A percentile compares a stretch with the other conserved stretches of the same genome.
Evolutionary conservation across 306 rosid genomes (phyloP).

Genomic region (Quercus suber): DNA sequence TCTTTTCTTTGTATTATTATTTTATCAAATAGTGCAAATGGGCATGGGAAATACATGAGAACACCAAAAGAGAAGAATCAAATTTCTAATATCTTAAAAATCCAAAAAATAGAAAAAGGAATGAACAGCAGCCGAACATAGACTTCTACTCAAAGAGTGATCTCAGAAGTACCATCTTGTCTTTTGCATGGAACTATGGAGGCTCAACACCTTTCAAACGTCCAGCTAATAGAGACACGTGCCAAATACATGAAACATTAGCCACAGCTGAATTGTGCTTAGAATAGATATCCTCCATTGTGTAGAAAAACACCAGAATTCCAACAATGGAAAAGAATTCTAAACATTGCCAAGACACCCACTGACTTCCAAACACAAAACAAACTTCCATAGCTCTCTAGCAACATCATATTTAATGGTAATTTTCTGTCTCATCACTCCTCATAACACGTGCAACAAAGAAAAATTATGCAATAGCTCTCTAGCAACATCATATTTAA

Average conservation of each 20-base stretch:
- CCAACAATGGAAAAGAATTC: neutral
- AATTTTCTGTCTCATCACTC: neutral
- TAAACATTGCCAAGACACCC: neutral
- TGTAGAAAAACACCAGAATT: neutral
- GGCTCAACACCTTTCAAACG: neutral
- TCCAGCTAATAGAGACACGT: neutral
- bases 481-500: neutral
- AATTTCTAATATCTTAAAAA: neutral
- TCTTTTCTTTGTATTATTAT: too few relatives aligned
- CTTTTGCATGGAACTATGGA: neutral
- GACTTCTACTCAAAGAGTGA: neutral
- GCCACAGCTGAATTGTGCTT: too few relatives aligned
- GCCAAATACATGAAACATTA: neutral
- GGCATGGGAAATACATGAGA: neutral
- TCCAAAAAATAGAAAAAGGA: neutral
- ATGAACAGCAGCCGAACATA: neutral
- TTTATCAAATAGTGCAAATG: neutral
- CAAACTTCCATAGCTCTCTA: neutral
- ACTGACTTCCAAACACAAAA: neutral
- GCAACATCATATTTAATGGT: neutral
- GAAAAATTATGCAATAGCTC: neutral
- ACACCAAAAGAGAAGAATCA: neutral
- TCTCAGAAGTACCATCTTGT: neutral
- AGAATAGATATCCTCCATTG: neutral
- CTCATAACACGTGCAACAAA: too few relatives aligned